Percentiles rank a stretch among this genome's conserved stretches.
Evolutionary conservation across 495 filamentous ascomycete species (phyloP).

Genomic region (Hypoxylon fuscum): DNA sequence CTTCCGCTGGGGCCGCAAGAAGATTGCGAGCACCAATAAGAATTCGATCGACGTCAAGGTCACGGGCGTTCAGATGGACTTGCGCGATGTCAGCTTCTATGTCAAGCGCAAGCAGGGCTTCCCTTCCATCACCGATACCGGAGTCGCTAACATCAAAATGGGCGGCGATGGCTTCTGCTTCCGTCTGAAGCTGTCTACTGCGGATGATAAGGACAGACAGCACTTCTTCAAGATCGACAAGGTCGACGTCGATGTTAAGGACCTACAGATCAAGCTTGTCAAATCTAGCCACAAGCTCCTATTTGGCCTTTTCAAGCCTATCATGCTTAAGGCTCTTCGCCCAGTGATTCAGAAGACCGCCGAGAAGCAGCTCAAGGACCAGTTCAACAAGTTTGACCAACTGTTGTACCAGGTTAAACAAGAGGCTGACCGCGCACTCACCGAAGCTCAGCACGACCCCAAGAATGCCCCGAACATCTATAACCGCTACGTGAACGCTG

Average conservation of each 20-base stretch:
- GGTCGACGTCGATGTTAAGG: constrained; percentile 82
- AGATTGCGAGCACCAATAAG: constrained; percentile 72
- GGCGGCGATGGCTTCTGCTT: constrained; percentile 89
- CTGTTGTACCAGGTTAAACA: constrained; percentile 78
- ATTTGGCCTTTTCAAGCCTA: constrained; percentile 86
- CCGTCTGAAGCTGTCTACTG: constrained; percentile 87
- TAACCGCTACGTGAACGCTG: constrained; percentile 78
- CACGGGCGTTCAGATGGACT: constrained; percentile 88
- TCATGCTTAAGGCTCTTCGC: constrained; percentile 83
- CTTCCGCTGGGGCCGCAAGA: constrained; percentile 93
- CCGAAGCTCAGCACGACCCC: constrained; percentile 73
- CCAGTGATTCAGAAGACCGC: constrained; percentile 86
- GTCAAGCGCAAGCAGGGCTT: constrained; percentile 96
- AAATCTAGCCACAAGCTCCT: constrained; percentile 94
- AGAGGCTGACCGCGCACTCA: constrained; percentile 78
- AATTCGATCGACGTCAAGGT: constrained; percentile 85
- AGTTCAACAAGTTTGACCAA: constrained; percentile 74
- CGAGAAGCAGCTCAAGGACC: constrained; percentile 86
- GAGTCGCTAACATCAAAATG: constrained; percentile 89
- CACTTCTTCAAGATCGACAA: constrained; percentile 95
- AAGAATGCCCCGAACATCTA: constrained; percentile 87
- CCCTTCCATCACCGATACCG: constrained; percentile 86
- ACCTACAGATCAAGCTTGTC: constrained; percentile 89
- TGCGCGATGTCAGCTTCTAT: constrained; percentile 92
- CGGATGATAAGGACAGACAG: constrained; percentile 76